Percentiles rank a stretch among this genome's conserved stretches.
These are phyloP conservation scores for Xerocomus potaroensis DNA, from an alignment of 768 basidiomycete species.

Conservation along the genomic window DNA sequence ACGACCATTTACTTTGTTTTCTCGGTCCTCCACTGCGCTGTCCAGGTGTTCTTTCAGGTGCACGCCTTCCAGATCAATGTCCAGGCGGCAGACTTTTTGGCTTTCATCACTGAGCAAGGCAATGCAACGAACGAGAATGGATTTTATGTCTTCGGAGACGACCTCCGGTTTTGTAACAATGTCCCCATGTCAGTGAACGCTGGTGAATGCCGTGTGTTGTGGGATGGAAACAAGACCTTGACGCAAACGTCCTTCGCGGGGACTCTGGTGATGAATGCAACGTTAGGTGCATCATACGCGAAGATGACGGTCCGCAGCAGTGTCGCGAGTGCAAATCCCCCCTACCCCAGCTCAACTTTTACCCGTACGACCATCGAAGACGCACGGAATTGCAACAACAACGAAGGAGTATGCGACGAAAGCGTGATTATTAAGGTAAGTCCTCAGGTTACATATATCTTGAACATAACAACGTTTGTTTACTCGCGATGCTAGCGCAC, in stretches of 20 bases:
- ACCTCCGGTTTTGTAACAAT: slow-evolving; percentile 55
- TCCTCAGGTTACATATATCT: background rate
- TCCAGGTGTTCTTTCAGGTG: slow-evolving; percentile 68
- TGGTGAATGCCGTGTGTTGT: slow-evolving; percentile 49
- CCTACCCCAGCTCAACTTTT: background rate
- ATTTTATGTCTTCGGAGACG: slow-evolving; percentile 43
- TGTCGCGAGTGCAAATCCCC: background rate
- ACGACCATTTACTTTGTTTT: slow-evolving; percentile 65
- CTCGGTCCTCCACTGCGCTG: slow-evolving; percentile 57
- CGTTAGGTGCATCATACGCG: background rate
- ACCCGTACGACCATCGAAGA: background rate
- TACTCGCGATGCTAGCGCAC: slow-evolving; percentile 4
- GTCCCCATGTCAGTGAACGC: slow-evolving; percentile 38
- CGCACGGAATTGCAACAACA: background rate
- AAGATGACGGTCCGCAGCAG: no score
- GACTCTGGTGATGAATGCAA: background rate
- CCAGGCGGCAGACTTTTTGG: slow-evolving; percentile 50
- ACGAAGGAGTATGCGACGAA: background rate
- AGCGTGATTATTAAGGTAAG: slow-evolving; percentile 3
- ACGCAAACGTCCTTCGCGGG: background rate
- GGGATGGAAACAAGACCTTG: slow-evolving; percentile 36
- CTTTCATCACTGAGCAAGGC: slow-evolving; percentile 46
- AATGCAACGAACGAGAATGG: slow-evolving; percentile 40
- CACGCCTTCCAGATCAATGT: slow-evolving; percentile 64
- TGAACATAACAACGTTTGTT: background rate